Evolutionary conservation across 2,329 filamentous ascomycete species (phyloP), one percentile per base, ranked within the genome.

Genomic region (Podosphaera leucotricha): DNA sequence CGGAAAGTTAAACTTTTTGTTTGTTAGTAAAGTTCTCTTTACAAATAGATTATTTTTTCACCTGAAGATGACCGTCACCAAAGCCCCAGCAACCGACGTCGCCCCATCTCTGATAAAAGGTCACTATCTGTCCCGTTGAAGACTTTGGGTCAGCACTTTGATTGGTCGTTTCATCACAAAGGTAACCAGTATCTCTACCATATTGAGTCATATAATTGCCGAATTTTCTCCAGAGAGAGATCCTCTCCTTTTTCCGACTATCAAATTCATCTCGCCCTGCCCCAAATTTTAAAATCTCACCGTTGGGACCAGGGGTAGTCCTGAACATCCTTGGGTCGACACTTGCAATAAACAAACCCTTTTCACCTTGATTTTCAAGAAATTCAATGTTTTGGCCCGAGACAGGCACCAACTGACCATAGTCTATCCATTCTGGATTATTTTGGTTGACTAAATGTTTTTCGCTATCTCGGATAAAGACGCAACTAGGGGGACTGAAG

Each of bases 31-130:
- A 36, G 16, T 44, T 36, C 35, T 40, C 22, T 41, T 8, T 6
- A 24, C 36, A 21, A 26, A 16, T 38, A 24, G 18, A 41, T 3
- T 21, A 6, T 15, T 16, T 47, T 52, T 61, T 51, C 64, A 77
- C 75, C 66, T 81, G 80, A 51, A 86, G 68, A 53, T 82, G 80
- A 2, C 82, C 82, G 56, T 87, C 80, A 45, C 71, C 72, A 54
- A 87, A 87, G 42, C 76, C 75, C 80, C 80, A 86, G 60, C 81
- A 79, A 15, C 80, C 80, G 24, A 86, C 80, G 53, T 81, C 80
- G 38, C 81, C 80, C 47, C 83, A 77, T 41, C 81, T 69, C 61
- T 87, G 81, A 57, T 86, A 87, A 52, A 86, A 86, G 1, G 76
- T 80, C 38, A 86, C 77, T 43, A 85, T 63, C 50, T 76, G 72